These are phyloP conservation scores for Sporothrix brunneoviolacea DNA, from an alignment of 2,329 filamentous ascomycete genomes.

Conservation along the genomic window DNA sequence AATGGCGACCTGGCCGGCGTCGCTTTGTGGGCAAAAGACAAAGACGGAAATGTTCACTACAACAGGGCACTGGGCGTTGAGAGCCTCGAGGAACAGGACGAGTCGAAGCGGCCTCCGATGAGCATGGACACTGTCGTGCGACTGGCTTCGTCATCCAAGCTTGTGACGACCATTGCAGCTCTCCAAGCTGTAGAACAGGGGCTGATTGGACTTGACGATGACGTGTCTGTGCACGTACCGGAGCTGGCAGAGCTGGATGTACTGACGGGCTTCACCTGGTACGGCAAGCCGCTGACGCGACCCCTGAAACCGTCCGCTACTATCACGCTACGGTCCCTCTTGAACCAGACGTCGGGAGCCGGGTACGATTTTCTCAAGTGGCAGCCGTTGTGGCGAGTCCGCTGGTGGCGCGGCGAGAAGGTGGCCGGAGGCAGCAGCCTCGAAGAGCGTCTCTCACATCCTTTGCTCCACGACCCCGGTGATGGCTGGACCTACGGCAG, in stretches of 20 bases:
- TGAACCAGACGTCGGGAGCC: conserved; percentile 40
- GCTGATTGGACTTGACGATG: conserved; percentile 11
- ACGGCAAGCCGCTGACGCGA: conserved; percentile 27
- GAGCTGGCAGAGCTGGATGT: conserved; percentile 37
- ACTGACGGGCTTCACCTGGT: conserved; percentile 35
- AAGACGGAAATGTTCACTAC: not conserved
- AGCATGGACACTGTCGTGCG: conserved; percentile 9
- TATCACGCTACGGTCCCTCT: conserved; percentile 40
- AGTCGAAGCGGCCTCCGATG: conserved; percentile 8
- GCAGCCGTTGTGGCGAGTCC: conserved; percentile 15
- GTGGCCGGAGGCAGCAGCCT: conserved; percentile 17
- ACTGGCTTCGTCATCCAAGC: conserved; percentile 13
- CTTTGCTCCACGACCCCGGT: conserved; percentile 27
- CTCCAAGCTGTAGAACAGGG: conserved; percentile 14
- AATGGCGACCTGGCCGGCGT: conserved; percentile 10
- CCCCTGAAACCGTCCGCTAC: conserved; percentile 21
- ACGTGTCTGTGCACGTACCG: conserved; percentile 30
- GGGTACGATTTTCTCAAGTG: conserved; percentile 32
- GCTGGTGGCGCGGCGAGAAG: conserved; percentile 11
- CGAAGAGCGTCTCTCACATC: conserved; percentile 20
- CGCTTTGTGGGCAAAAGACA: conserved; percentile 11
- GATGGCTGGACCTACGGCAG: conserved; percentile 25
- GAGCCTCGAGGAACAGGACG: conserved; percentile 4
- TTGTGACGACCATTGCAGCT: conserved; percentile 11
- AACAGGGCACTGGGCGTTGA: conserved; percentile 3